A percentile compares a stretch with the other conserved stretches of the same genome.
These are phyloP conservation scores for Aurifilum marmelostoma DNA, from an alignment of 2,329 filamentous ascomycete genomes.

Conservation along the genomic window DNA sequence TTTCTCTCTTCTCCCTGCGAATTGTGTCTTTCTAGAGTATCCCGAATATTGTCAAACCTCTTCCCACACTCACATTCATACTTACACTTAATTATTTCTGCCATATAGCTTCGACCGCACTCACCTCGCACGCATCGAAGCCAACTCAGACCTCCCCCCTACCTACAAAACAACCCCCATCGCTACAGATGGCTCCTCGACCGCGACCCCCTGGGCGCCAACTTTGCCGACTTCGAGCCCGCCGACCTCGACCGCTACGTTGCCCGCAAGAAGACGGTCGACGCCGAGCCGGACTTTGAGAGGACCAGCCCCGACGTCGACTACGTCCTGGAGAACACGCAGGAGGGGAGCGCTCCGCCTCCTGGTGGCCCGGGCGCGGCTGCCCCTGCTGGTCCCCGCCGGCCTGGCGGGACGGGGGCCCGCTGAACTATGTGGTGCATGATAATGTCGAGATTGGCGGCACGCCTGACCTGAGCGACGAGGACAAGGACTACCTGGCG, in stretches of 20 bases:
- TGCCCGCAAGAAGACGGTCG: constrained; percentile 23
- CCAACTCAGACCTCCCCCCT: constrained; percentile 48
- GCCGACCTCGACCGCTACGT: constrained; percentile 21
- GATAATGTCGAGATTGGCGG: not conserved
- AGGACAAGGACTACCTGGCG: not conserved
- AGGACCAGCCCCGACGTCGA: constrained; percentile 2
- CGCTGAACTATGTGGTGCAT: not conserved
- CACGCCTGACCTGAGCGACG: not conserved
- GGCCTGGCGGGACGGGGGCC: not conserved
- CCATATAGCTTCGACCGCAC: constrained; percentile 29
- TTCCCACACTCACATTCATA: no score
- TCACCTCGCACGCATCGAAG: constrained; percentile 37
- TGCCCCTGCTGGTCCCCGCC: not conserved
- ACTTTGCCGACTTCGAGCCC: constrained; percentile 39
- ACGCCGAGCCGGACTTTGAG: constrained; percentile 26
- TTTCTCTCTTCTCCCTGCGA: no score
- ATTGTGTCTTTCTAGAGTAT: no score
- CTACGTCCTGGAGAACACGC: constrained; percentile 19
- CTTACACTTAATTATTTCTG: no score
- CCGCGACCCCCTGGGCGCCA: constrained; percentile 43
- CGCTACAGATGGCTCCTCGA: constrained; percentile 44
- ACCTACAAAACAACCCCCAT: constrained; percentile 40
- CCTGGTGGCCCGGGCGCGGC: no score
- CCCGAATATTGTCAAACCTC: no score
- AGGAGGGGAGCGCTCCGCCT: no score